phyloP scores from a whole-genome alignment of 2,329 filamentous ascomycete species.

The Ophiosphaerella korrae region DNA sequence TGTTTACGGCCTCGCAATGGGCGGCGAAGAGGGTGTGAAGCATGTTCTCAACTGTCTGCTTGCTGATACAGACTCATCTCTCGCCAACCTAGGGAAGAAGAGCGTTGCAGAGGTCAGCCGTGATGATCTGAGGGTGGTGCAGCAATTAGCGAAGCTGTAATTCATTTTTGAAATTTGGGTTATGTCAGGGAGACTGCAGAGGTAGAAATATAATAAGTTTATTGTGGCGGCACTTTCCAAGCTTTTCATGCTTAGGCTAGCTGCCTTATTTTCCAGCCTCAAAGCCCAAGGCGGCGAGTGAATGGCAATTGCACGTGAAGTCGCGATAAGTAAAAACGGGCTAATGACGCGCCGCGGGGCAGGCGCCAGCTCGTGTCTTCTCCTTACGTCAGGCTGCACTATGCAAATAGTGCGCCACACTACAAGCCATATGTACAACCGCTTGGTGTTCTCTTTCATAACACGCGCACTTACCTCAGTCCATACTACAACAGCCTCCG shows the following conservation, averaged over 20 bases:
- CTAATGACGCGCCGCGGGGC: conserved; percentile 20
- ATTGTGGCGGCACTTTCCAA: too few species aligned
- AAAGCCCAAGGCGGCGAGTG: not conserved
- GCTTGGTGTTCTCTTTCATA: not conserved
- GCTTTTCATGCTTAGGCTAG: too few species aligned
- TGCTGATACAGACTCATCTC: conserved; percentile 40
- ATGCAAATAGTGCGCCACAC: not conserved
- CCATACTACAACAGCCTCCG: not conserved
- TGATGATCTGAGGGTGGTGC: conserved; percentile 34
- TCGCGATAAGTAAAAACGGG: conserved; percentile 2
- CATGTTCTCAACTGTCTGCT: conserved; percentile 44
- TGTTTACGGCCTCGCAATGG: conserved; percentile 45
- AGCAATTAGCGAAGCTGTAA: conserved; percentile 35
- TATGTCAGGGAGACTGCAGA: too few species aligned
- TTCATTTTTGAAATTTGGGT: not conserved
- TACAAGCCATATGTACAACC: conserved; percentile 11
- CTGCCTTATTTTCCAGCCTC: too few species aligned
- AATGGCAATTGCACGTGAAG: conserved; percentile 8
- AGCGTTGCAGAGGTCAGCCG: conserved; percentile 32
- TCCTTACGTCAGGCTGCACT: conserved; percentile 11
- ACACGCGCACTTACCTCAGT: not conserved
- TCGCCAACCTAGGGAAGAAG: conserved; percentile 42
- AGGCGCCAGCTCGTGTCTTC: conserved; percentile 5
- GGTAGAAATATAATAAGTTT: too few species aligned
- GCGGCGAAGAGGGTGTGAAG: conserved; percentile 44